Conservation (phyloP, 1,284 basidiomycete genomes). For the Ceratobasidium theobromae region DNA sequence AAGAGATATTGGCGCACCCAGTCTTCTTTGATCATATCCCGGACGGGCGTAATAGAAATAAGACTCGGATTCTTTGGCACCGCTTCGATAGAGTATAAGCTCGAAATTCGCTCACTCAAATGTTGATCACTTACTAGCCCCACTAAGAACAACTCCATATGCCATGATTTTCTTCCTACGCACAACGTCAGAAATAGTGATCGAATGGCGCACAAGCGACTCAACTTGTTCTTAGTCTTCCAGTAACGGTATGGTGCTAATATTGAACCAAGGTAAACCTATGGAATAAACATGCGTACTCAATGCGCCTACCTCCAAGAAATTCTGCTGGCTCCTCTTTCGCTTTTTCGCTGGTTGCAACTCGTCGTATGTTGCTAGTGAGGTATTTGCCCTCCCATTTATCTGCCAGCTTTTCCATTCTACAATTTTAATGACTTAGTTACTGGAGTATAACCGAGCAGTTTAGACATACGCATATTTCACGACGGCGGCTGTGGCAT, state of each 20-base stretch:
- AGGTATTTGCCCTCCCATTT: not conserved
- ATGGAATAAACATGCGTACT: too few species aligned
- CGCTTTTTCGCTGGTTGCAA: too few species aligned
- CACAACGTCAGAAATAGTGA: not conserved
- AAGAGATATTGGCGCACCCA: constrained; percentile 2
- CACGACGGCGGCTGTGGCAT: not conserved
- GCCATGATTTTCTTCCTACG: not conserved
- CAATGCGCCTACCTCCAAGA: too few species aligned
- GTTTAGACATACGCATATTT: not conserved
- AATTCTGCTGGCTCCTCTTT: not conserved
- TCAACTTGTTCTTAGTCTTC: not conserved
- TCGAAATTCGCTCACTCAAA: not conserved
- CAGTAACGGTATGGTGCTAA: not conserved
- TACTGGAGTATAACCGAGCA: not conserved
- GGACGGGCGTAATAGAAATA: not conserved
- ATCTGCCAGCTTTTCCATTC: not conserved
- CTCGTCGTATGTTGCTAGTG: constrained; percentile 2
- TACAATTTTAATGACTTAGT: not conserved
- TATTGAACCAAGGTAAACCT: too few species aligned
- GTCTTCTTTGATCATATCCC: not conserved
- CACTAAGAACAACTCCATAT: not conserved
- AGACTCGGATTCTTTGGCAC: not conserved
- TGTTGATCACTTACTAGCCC: not conserved
- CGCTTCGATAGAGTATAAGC: not conserved
- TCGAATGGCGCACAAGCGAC: not conserved